phyloP scores from a whole-genome alignment of 306 rosid genomes.

The Pterocarpus macrocarpus region DNA sequence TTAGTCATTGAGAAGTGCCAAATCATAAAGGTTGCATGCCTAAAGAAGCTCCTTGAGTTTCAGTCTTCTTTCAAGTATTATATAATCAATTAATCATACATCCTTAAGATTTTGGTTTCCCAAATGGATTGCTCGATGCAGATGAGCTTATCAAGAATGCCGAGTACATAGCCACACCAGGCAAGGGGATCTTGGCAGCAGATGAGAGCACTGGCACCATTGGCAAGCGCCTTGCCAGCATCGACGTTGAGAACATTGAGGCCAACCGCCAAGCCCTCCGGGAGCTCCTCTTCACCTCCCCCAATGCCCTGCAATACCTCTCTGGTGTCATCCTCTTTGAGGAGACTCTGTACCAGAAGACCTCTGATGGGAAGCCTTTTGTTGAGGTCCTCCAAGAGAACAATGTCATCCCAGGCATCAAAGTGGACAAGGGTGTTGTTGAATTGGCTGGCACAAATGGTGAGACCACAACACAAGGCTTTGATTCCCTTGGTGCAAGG shows the following conservation, averaged over 20 bases:
- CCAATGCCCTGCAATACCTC: conserved; percentile 76
- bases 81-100: not conserved
- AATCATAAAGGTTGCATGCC: conserved; percentile 7
- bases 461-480: conserved; percentile 90
- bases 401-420: conserved; percentile 89
- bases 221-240: conserved; percentile 88
- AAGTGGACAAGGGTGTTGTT: conserved; percentile 96
- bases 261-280: conserved; percentile 90
- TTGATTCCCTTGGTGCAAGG: conserved; percentile 81
- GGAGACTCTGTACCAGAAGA: conserved; percentile 86
- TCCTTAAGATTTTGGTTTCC: conserved; percentile 2
- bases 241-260: conserved; percentile 85
- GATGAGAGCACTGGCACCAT: conserved; percentile 97
- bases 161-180: conserved; percentile 85
- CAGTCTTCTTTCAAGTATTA: not conserved
- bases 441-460: conserved; percentile 88
- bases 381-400: conserved; percentile 76
- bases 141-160: conserved; percentile 91
- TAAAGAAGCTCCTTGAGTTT: conserved; percentile 26
- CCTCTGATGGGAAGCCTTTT: conserved; percentile 81
- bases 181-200: conserved; percentile 92
- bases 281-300: conserved; percentile 88
- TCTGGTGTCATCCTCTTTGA: conserved; percentile 93
- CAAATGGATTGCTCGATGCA: conserved; percentile 40
- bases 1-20: not conserved